Evolutionary conservation across 1,284 basidiomycete species (phyloP), one percentile per base, ranked within the genome.

Genomic region (Irpex sp.): DNA sequence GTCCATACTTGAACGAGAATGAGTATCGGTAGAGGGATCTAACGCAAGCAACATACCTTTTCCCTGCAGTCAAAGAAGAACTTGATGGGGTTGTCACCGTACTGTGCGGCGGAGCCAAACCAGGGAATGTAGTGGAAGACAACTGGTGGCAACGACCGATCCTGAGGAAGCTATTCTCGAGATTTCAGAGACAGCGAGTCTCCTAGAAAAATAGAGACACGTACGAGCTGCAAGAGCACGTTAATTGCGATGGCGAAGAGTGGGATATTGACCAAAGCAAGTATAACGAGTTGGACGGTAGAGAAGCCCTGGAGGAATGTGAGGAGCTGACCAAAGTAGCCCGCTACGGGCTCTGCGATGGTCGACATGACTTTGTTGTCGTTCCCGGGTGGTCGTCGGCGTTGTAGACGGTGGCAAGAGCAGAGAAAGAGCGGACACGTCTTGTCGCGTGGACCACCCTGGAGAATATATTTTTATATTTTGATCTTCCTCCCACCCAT

Each of bases 41-140:
- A 5, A 15, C 33, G 4, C 19, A n/a, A 19, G 51, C 31, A 39
- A 72, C 82, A 33, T 66, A 94, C 95, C 87, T 96, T 97, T 68
- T 93, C 89, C 64, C 90, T 85, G 74, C 87, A 90, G 53, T 82
- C 79, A 62, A 87, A 84, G 71, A 93, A 82, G 76, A 94, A 94
- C 63, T 81, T 83, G 74, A 93, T 83, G 1, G 92, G 92, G 73
- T 94, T 90, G 70, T 92, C 85, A 21, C 92, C 92, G 67, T 94
- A 94, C 54, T 78, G 71, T n/a, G 84, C 79, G 1, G 92, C 89
- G 33, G 88, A 91, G 9, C 92, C 92, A 66, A 94, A 81, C 74
- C 88, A 81, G 17, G 92, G 92, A 63, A 94, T 78, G 70, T 83
- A 83, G 74, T 93, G 89, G 78, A 93, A 94, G 13, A 94, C 92